Evolutionary conservation across 306 rosid genomes (phyloP).

Genomic region (Fragaria ananassa): DNA sequence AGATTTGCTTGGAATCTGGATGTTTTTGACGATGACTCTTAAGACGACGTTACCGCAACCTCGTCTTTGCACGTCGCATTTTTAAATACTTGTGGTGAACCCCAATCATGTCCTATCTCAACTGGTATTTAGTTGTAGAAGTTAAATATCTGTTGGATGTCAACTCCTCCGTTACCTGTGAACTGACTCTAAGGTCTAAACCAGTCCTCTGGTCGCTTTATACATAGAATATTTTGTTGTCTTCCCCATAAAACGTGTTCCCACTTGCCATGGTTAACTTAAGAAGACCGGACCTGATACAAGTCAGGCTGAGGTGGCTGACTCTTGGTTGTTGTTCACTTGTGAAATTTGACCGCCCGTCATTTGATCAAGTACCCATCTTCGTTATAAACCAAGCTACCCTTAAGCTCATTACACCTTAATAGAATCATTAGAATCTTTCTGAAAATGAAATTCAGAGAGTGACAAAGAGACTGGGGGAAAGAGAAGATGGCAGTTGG

Average conservation of each 20-base stretch:
- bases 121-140: not conserved
- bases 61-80: not conserved
- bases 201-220: not conserved
- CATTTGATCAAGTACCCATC: not conserved
- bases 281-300: not conserved
- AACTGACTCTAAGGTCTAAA: not conserved
- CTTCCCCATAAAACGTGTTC: not conserved
- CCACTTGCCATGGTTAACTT: not conserved
- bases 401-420: not conserved
- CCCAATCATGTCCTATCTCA: not conserved
- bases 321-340: not conserved
- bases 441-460: not conserved
- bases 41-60: not conserved
- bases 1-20: not conserved
- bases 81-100: no score
- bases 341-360: not conserved
- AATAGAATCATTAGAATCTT: not conserved
- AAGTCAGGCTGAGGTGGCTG: constrained; percentile 1
- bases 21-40: not conserved
- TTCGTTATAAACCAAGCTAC: constrained; percentile 17
- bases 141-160: not conserved
- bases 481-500: constrained; percentile 44
- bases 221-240: not conserved
- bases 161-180: not conserved
- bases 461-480: not conserved